Conservation (phyloP, 2,329 filamentous ascomycete species). For the Exserohilum turcica region DNA sequence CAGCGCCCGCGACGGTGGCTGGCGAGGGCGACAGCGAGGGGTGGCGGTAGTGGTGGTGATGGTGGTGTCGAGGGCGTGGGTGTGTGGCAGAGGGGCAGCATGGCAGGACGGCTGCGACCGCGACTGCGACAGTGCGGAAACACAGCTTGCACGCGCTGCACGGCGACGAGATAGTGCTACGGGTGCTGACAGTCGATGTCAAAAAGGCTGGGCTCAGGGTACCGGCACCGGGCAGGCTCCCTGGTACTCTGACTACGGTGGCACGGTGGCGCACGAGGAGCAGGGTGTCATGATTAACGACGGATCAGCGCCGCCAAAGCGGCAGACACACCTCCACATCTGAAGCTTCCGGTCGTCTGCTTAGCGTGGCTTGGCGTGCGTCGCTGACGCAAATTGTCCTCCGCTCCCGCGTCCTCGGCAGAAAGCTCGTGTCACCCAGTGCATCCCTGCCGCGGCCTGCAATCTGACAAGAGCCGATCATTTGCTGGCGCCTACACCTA, state of each 20-base stretch:
- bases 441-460: slow-evolving; percentile 35
- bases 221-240: slow-evolving; percentile 19
- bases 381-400: slow-evolving; percentile 41
- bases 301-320: slow-evolving; percentile 30
- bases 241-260: slow-evolving; percentile 14
- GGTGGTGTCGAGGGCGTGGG: too few species aligned
- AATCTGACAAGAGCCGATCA: slow-evolving; percentile 39
- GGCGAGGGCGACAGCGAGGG: background rate
- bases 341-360: slow-evolving; percentile 43
- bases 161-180: background rate
- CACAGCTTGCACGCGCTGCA: slow-evolving; percentile 6
- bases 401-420: slow-evolving; percentile 43
- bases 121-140: slow-evolving; percentile 5
- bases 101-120: background rate
- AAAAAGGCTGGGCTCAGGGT: slow-evolving; percentile 11
- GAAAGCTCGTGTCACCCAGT: slow-evolving; percentile 38
- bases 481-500: slow-evolving; percentile 40
- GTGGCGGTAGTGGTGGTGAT: too few species aligned
- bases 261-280: slow-evolving; percentile 20
- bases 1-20: slow-evolving; percentile 4
- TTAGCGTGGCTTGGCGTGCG: slow-evolving; percentile 34
- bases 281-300: slow-evolving; percentile 25
- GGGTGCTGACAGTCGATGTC: slow-evolving; percentile 9
- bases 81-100: slow-evolving; percentile 17
- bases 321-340: slow-evolving; percentile 32